These are phyloP conservation scores for Lasiodiplodia hormozganensis DNA, from an alignment of 2,329 filamentous ascomycete genomes.

Conservation along the genomic window DNA sequence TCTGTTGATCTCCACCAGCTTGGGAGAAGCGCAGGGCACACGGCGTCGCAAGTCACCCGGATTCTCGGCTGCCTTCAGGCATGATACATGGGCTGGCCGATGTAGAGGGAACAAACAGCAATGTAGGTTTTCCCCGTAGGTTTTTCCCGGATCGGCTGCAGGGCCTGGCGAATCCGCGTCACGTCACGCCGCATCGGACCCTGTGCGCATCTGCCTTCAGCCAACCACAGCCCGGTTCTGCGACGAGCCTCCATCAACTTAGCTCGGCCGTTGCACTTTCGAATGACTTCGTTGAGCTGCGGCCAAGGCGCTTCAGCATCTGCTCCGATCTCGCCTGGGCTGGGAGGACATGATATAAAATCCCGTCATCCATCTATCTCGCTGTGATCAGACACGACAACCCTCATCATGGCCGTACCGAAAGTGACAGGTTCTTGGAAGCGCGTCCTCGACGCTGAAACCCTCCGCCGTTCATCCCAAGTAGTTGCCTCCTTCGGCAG, in stretches of 20 bases:
- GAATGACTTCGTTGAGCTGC: too few relatives aligned
- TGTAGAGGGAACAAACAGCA: background rate
- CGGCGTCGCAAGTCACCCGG: too few relatives aligned
- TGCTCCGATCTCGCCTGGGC: background rate
- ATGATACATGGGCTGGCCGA: background rate
- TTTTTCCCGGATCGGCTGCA: background rate
- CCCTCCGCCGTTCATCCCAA: constrained; percentile 76
- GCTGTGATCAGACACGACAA: background rate
- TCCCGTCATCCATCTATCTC: background rate
- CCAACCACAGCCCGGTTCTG: constrained; percentile 1
- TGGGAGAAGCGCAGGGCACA: too few relatives aligned
- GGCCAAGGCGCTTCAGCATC: background rate
- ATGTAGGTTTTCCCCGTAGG: background rate
- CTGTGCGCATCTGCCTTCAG: background rate
- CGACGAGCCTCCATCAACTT: background rate
- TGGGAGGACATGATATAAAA: background rate
- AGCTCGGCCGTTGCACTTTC: background rate
- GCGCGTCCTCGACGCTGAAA: constrained; percentile 41
- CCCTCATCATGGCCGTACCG: background rate
- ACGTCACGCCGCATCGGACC: background rate
- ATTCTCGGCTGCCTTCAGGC: too few relatives aligned
- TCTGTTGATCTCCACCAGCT: too few relatives aligned
- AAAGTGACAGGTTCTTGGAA: constrained; percentile 44
- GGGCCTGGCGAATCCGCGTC: background rate
- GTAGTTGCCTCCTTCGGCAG: constrained; percentile 66